Evolutionary conservation across 768 basidiomycete genomes (phyloP).

Genomic region (Pleurotus salmoneostramineus): DNA sequence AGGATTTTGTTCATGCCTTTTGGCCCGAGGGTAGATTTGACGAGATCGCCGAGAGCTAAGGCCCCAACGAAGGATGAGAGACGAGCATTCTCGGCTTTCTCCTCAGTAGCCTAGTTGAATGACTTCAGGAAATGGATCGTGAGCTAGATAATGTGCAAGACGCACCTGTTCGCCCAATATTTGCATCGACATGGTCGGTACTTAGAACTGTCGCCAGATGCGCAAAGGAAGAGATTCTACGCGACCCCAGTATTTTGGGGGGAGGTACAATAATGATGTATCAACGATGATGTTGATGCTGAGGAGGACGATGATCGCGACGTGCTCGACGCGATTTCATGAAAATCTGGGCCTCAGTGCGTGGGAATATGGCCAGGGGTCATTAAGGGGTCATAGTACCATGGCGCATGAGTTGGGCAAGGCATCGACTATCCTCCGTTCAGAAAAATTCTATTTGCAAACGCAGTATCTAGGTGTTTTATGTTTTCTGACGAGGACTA

Average conservation of each 20-base stretch:
- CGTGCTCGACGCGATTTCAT: no score
- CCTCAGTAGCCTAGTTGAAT: slow-evolving; percentile 71
- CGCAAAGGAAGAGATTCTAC: neutral
- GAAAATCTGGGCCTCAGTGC: no score
- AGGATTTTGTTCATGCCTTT: slow-evolving; percentile 99
- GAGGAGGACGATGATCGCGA: no score
- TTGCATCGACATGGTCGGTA: slow-evolving; percentile 54
- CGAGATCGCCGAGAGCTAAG: slow-evolving; percentile 94
- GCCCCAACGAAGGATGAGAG: slow-evolving; percentile 98
- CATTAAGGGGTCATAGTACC: no score
- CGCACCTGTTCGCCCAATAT: slow-evolving; percentile 64
- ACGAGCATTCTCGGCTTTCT: slow-evolving; percentile 97
- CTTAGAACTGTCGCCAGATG: slow-evolving; percentile 4
- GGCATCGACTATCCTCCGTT: no score
- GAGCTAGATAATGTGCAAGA: neutral
- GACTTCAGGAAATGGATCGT: neutral
- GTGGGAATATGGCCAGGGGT: no score
- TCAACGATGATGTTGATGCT: no score
- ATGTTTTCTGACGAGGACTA: no score
- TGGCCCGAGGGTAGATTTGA: slow-evolving; percentile 97
- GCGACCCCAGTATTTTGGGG: neutral
- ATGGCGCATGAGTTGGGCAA: no score
- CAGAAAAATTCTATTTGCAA: no score
- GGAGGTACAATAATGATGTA: no score
- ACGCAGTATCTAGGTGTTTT: no score